Evolutionary conservation across 192 early-diverging fungal species (phyloP).

Genomic region (Coemansia biformis): DNA sequence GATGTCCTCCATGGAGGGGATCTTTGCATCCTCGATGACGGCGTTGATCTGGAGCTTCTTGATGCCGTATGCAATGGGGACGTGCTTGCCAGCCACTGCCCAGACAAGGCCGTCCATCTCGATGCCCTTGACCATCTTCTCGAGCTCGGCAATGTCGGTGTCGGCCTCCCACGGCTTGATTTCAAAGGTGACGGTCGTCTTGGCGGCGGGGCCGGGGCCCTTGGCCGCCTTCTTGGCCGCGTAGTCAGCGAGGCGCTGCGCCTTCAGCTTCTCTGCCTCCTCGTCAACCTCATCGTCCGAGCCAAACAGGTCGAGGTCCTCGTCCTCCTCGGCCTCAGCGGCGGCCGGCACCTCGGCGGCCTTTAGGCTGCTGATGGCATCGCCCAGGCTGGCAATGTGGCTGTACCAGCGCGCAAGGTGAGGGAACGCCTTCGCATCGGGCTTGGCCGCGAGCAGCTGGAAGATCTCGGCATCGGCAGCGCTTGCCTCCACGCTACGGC

Average conservation of each 20-base stretch:
- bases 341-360: conserved; percentile 50
- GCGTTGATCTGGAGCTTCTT: conserved; percentile 92
- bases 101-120: conserved; percentile 85
- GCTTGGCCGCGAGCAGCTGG: conserved; percentile 66
- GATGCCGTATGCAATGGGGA: conserved; percentile 90
- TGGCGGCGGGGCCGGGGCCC: conserved; percentile 81
- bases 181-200: conserved; percentile 87
- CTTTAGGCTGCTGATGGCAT: conserved; percentile 36
- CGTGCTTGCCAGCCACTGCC: conserved; percentile 69
- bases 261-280: conserved; percentile 84
- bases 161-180: conserved; percentile 99
- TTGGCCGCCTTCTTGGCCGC: conserved; percentile 79
- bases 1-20: conserved; percentile 72
- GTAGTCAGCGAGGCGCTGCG: conserved; percentile 86
- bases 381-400: conserved; percentile 66
- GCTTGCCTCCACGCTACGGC: conserved; percentile 61
- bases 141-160: conserved; percentile 77
- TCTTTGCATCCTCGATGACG: conserved; percentile 92
- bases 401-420: conserved; percentile 94
- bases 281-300: conserved; percentile 87
- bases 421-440: conserved; percentile 69
- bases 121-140: conserved; percentile 66
- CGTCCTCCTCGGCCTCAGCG: conserved; percentile 71
- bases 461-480: conserved; percentile 86
- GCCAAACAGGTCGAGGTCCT: conserved; percentile 93